A percentile compares a stretch with the other conserved stretches of the same genome.
These are phyloP conservation scores for Rhizomucor pusillus DNA, from an alignment of 371 early-diverging fungal genomes.

Conservation along the genomic window DNA sequence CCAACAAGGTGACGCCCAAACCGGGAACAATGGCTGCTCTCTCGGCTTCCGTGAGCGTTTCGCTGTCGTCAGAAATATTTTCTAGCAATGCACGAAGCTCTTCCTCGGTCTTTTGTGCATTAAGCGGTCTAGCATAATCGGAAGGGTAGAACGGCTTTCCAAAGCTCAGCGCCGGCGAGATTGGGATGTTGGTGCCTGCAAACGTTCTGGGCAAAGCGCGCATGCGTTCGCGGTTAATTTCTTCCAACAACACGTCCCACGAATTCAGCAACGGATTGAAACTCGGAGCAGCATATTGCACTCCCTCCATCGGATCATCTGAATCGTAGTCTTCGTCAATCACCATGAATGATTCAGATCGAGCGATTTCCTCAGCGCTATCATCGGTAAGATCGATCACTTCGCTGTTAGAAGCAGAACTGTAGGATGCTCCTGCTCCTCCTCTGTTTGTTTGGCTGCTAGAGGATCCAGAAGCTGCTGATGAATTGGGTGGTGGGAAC, in stretches of 20 bases:
- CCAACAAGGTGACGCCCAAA: constrained; percentile 43
- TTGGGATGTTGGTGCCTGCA: no score
- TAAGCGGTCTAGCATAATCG: not conserved
- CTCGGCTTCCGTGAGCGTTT: constrained; percentile 39
- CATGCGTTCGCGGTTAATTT: not conserved
- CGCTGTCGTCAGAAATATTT: constrained; percentile 31
- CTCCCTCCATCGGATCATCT: no score
- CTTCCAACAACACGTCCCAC: no score
- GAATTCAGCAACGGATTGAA: not conserved
- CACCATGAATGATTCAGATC: no score
- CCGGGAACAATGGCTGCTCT: constrained; percentile 53
- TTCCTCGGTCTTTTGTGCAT: constrained; percentile 21
- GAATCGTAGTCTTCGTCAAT: no score
- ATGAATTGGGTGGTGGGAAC: not conserved
- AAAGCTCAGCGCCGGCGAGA: no score
- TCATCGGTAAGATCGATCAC: constrained; percentile 16
- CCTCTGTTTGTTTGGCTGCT: not conserved
- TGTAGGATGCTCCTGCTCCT: no score
- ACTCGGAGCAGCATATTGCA: not conserved
- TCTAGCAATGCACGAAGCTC: constrained; percentile 46
- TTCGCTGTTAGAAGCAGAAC: constrained; percentile 1
- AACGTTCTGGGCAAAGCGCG: no score
- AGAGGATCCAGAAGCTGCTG: not conserved
- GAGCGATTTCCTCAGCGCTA: not conserved
- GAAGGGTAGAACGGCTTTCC: not conserved